Evolutionary conservation across 2,329 filamentous ascomycete species (phyloP), one percentile per base, ranked within the genome.

Genomic region (Pseudogymnoascus sp.): DNA sequence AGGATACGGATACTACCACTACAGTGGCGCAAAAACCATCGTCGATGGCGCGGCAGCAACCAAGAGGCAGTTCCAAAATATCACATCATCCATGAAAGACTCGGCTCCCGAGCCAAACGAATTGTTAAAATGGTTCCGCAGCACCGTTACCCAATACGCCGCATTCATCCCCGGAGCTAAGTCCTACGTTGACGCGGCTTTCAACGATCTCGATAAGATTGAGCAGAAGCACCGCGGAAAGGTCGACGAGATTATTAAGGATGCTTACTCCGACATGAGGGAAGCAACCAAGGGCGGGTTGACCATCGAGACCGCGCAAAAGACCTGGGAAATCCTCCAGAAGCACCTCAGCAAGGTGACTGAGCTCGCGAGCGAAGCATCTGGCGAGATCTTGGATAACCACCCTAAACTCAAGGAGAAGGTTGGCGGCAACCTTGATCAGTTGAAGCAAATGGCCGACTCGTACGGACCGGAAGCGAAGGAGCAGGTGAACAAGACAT

Each of bases 401-500:
- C 88, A 92, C 72, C 89, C 89, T 0, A 75, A 87, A 68, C 70
- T 90, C 18, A 90, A 90, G 78, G 82, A 91, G 71, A 87, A 88
- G 76, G 75, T 91, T 7, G 88, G 88, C 12, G 85, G 83, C 10
- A 86, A 83, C 68, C 75, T 89, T 51, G 83, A 89, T 60, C 82
- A 89, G 72, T 77, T 92, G 60, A 89, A 90, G 80, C 74, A 85
- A 68, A 80, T 90, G 74, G 85, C 85, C 26, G 83, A 90, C 12
- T 78, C 85, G 65, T 88, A 88, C 69, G 89, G 89, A 0, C 89
- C 88, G 0, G 86, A 91, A 71, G 88, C 87, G 0, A 90, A 91
- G 81, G 86, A 91, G 79, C 82, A 90, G 73, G 82, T 89, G 4
- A 86, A 91, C 63, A 80, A 87, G 74, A 89, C 88, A 1, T 91